Conservation (phyloP, 192 early-diverging fungal species). For the Podila minutissima region DNA sequence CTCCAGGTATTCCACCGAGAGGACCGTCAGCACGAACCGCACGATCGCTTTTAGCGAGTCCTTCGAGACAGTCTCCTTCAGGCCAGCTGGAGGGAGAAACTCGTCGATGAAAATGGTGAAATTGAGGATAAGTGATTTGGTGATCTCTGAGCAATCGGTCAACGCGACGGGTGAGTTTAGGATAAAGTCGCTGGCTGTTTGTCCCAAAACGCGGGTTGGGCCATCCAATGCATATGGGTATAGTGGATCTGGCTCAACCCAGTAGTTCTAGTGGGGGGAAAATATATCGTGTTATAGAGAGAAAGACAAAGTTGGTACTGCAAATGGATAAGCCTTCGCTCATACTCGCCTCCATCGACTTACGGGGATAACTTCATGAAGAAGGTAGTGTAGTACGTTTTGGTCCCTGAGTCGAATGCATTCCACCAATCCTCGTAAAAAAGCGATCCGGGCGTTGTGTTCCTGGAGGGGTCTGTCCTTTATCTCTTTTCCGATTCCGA, state of each 20-base stretch:
- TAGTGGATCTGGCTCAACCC: conserved; percentile 32
- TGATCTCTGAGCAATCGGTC: conserved; percentile 12
- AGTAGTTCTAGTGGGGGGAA: conserved; percentile 15
- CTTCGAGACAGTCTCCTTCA: conserved; percentile 9
- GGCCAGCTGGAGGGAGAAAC: conserved; percentile 26
- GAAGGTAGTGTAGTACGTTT: conserved; percentile 6
- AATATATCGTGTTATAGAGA: not conserved
- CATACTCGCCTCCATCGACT: not conserved
- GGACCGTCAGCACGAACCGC: conserved; percentile 13
- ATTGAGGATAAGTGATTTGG: conserved; percentile 28
- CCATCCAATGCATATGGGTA: conserved; percentile 32
- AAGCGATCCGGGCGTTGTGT: conserved; percentile 14
- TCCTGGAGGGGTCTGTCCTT: conserved; percentile 4
- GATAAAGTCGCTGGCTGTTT: conserved; percentile 30
- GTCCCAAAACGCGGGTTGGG: conserved; percentile 13
- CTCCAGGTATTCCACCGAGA: conserved; percentile 34
- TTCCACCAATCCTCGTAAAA: conserved; percentile 30
- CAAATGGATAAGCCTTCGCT: no score
- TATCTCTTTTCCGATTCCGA: conserved; percentile 3
- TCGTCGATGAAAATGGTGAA: conserved; percentile 17
- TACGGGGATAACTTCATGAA: conserved; percentile 44
- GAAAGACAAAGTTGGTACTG: not conserved
- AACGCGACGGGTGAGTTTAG: conserved; percentile 9
- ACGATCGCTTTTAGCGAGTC: conserved; percentile 12
- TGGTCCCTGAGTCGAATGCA: conserved; percentile 25